Percentiles rank a stretch among this genome's conserved stretches.
phyloP scores from a whole-genome alignment of 1,284 basidiomycete genomes.

The Ceratobasidium sp. region DNA sequence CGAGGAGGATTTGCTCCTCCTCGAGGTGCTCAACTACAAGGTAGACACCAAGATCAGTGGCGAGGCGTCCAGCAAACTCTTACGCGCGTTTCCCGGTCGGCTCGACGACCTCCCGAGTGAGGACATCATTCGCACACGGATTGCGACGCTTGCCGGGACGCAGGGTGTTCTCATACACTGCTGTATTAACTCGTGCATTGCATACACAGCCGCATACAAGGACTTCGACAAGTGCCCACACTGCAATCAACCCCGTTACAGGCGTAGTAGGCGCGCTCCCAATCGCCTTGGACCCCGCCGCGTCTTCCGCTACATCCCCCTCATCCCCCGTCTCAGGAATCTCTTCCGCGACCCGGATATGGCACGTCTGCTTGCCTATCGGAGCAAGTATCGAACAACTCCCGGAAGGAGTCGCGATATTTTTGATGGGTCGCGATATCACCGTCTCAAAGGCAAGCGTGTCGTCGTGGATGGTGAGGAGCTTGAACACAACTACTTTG shows the following conservation, averaged over 20 bases:
- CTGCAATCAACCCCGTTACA: constrained; percentile 30
- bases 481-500: constrained; percentile 32
- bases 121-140: neutral
- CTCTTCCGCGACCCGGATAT: constrained; percentile 7
- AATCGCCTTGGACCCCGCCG: neutral
- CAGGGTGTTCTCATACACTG: no score
- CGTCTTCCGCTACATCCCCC: constrained; percentile 38
- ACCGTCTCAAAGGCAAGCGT: neutral
- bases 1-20: neutral
- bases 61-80: constrained; percentile 29
- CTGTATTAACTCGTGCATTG: constrained; percentile 45
- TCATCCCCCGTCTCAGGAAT: constrained; percentile 40
- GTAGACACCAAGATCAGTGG: constrained; percentile 38
- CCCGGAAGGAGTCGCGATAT: constrained; percentile 32
- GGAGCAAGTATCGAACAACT: neutral
- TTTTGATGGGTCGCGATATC: constrained; percentile 45
- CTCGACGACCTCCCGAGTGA: constrained; percentile 8
- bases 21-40: constrained; percentile 46
- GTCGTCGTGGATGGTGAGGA: constrained; percentile 6
- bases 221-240: constrained; percentile 27
- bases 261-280: neutral
- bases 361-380: constrained; percentile 33
- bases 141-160: neutral
- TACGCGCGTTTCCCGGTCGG: constrained; percentile 9
- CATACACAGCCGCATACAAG: constrained; percentile 37